phyloP scores from a whole-genome alignment of 805 yeast species.

The Cyberlindnera mrakii region DNA sequence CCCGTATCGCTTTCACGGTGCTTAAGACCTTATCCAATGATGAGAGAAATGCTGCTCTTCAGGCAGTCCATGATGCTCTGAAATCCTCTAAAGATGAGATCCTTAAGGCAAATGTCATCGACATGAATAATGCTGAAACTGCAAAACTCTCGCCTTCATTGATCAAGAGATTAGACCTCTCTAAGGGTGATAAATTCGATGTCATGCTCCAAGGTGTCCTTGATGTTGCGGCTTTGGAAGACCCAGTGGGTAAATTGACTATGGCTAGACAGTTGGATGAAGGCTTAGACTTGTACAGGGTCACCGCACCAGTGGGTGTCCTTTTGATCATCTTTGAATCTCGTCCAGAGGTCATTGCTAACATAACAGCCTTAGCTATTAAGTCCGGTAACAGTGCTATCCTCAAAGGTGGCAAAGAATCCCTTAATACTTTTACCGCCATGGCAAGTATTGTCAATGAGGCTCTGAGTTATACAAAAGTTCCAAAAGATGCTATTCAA shows the following conservation, averaged over 20 bases:
- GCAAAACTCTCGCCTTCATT: conserved; percentile 62
- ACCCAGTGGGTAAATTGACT: conserved; percentile 88
- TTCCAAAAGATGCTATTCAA: conserved; percentile 80
- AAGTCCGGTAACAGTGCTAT: conserved; percentile 97
- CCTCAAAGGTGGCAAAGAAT: conserved; percentile 95
- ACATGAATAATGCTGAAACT: conserved; percentile 63
- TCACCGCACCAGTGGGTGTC: conserved; percentile 94
- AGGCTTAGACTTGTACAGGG: conserved; percentile 73
- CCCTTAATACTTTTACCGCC: conserved; percentile 73
- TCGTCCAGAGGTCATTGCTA: conserved; percentile 98
- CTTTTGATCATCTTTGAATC: conserved; percentile 89
- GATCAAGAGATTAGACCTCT: conserved; percentile 77
- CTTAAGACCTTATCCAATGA: conserved; percentile 73
- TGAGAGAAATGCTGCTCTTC: conserved; percentile 67
- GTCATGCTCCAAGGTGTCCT: conserved; percentile 90
- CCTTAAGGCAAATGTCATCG: conserved; percentile 66
- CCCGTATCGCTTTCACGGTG: conserved; percentile 77
- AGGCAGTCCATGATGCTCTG: conserved; percentile 67
- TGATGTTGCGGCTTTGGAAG: conserved; percentile 84
- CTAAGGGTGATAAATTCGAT: conserved; percentile 80
- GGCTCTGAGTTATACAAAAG: conserved; percentile 54
- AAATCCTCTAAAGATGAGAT: conserved; percentile 52
- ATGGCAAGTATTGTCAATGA: conserved; percentile 67
- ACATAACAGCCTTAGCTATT: conserved; percentile 90
- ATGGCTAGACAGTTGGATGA: conserved; percentile 84